Evolutionary conservation across 805 yeast genomes (phyloP), one percentile per base, ranked within the genome.

Genomic region (Teunomyces cretensis): DNA sequence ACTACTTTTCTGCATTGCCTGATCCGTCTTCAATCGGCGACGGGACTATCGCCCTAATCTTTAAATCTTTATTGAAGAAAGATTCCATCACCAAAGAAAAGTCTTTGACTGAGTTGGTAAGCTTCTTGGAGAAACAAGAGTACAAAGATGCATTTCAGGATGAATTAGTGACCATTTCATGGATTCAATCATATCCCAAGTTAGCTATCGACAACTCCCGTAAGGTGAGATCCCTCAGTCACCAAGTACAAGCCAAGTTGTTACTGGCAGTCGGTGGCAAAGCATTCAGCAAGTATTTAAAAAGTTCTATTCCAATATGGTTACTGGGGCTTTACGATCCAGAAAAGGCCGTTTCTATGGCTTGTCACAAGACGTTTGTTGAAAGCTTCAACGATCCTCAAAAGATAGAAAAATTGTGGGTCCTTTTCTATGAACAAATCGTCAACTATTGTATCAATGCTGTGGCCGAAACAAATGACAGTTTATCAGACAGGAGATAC

Each of bases 21-120:
- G 92, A 88, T 53, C 55, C 62, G 2, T 54, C 60, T 11, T 35
- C 42, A 5, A 47, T 72, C 19, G 30, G 46, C 9, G 62, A 62
- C 39, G 80, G 86, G 7, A 75, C 75, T 38, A 53, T 68, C 9
- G 76, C 78, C 35, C 68, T 90, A 9, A 70, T 83, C n/a, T 85
- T 90, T 70, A 90, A 86, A 59, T 80, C 86, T 8, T 63, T 91
- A 41, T 60, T 85, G 60, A 91, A 90, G 63, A 80, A 86, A 57
- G 96, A 90, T 56, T 77, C 84, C 6, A 83, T 81, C n/a, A 92
- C 98, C 0, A 86, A 83, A 57, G 96, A 88, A 54, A 87, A 84
- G 58, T 89, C 94, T 1, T 68, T 89, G 19, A 59, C 52, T 5
- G 95, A 86, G 33, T 56, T 71, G 37, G 37, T 24, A 17, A 19